These are phyloP conservation scores for Kazachstania kunashirensis DNA, from an alignment of 805 yeast species.

Conservation along the genomic window DNA sequence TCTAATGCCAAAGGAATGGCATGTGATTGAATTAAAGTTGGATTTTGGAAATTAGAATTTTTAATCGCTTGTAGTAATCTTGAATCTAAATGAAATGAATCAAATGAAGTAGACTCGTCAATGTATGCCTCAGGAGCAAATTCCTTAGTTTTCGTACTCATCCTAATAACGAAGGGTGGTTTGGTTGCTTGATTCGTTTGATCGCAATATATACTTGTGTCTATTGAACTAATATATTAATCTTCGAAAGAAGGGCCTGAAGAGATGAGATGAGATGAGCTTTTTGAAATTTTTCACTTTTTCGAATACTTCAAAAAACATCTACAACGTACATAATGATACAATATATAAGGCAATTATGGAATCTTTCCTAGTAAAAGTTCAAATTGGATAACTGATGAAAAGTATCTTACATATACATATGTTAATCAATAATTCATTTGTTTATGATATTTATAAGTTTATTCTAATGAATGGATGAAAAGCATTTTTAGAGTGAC, in stretches of 20 bases:
- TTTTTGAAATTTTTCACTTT: conserved; percentile 3
- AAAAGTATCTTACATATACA: too few species aligned
- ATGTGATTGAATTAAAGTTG: conserved; percentile 82
- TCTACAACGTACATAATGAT: neutral
- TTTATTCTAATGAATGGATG: too few species aligned
- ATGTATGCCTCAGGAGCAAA: conserved; percentile 55
- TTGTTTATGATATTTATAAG: too few species aligned
- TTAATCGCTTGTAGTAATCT: conserved; percentile 77
- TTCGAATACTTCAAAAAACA: neutral
- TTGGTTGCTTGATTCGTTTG: too few species aligned
- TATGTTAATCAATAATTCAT: too few species aligned
- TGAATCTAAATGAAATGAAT: conserved; percentile 69
- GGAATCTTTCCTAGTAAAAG: too few species aligned
- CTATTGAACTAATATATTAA: neutral
- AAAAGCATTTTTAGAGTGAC: too few species aligned
- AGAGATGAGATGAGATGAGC: conserved; percentile 25
- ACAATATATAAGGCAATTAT: too few species aligned
- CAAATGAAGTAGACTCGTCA: conserved; percentile 64
- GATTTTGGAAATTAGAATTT: conserved; percentile 69
- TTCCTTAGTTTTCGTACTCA: conserved; percentile 1
- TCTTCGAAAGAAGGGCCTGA: neutral
- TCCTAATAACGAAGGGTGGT: too few species aligned
- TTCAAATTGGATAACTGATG: too few species aligned
- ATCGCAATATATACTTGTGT: too few species aligned
- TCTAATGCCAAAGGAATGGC: conserved; percentile 89